Percentiles rank a stretch among this genome's conserved stretches.
Evolutionary conservation across 1,284 basidiomycete species (phyloP).

Genomic region (Heterobasidion parviporum): DNA sequence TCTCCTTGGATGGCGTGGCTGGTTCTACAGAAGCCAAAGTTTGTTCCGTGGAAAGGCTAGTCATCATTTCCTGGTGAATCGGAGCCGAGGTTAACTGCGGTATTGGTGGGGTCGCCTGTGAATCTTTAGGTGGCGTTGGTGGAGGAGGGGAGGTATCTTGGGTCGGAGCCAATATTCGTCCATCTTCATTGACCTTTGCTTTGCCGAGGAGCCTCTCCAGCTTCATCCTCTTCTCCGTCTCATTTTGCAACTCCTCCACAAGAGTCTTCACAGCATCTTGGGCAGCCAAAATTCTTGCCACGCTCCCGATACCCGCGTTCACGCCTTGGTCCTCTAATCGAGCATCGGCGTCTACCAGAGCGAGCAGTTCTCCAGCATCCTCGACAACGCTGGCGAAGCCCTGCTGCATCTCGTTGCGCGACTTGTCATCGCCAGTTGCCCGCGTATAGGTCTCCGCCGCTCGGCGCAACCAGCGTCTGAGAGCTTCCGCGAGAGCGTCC

Average conservation of each 20-base stretch:
- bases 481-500: slow-evolving; percentile 48
- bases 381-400: slow-evolving; percentile 32
- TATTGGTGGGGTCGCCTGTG: background rate
- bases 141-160: background rate
- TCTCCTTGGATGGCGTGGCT: too few relatives aligned
- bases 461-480: slow-evolving; percentile 47
- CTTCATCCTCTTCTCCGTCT: slow-evolving; percentile 51
- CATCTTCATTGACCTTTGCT: slow-evolving; percentile 9
- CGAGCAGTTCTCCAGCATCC: slow-evolving; percentile 42
- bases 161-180: background rate
- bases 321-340: slow-evolving; percentile 10
- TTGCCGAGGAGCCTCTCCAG: slow-evolving; percentile 31
- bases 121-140: background rate
- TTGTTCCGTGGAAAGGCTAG: background rate
- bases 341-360: slow-evolving; percentile 32
- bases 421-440: slow-evolving; percentile 10
- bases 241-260: slow-evolving; percentile 55
- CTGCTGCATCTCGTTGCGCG: slow-evolving; percentile 11
- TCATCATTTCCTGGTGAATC: background rate
- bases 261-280: slow-evolving; percentile 54
- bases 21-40: background rate
- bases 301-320: slow-evolving; percentile 14
- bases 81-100: background rate
- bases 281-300: slow-evolving; percentile 53
- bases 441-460: slow-evolving; percentile 34